These are phyloP conservation scores for Sambucus nigra DNA, from an alignment of 129 eudicot species.

Conservation along the genomic window DNA sequence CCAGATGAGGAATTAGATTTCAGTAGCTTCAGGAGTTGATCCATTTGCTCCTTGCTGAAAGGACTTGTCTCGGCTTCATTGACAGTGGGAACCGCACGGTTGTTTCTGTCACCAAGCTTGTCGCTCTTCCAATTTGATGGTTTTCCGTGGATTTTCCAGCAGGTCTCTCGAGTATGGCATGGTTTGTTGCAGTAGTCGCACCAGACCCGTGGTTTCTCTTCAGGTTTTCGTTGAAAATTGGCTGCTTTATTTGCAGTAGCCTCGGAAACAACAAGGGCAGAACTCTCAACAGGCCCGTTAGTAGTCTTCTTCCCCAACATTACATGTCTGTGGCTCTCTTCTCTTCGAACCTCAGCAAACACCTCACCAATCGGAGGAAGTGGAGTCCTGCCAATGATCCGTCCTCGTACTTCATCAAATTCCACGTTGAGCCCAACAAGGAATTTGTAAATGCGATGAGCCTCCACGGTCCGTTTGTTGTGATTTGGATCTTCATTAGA, in stretches of 20 bases:
- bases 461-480: too few relatives aligned
- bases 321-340: not conserved
- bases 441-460: too few relatives aligned
- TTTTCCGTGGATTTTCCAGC: not conserved
- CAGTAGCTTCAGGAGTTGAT: too few relatives aligned
- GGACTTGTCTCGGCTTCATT: too few relatives aligned
- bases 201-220: not conserved
- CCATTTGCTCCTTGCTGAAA: too few relatives aligned
- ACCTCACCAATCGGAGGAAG: not conserved
- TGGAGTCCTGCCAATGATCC: not conserved
- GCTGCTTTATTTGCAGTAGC: not conserved
- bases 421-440: too few relatives aligned
- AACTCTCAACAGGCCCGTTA: not conserved
- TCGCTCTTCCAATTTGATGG: not conserved
- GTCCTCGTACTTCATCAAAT: too few relatives aligned
- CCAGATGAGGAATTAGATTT: too few relatives aligned
- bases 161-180: not conserved
- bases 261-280: not conserved
- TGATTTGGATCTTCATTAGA: too few relatives aligned
- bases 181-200: too few relatives aligned
- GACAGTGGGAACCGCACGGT: not conserved
- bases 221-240: not conserved
- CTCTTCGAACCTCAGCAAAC: constrained; percentile 1
- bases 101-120: not conserved
- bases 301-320: not conserved